Conservation (phyloP, 257 asterid genomes). For the Solanum chiquidenum region DNA sequence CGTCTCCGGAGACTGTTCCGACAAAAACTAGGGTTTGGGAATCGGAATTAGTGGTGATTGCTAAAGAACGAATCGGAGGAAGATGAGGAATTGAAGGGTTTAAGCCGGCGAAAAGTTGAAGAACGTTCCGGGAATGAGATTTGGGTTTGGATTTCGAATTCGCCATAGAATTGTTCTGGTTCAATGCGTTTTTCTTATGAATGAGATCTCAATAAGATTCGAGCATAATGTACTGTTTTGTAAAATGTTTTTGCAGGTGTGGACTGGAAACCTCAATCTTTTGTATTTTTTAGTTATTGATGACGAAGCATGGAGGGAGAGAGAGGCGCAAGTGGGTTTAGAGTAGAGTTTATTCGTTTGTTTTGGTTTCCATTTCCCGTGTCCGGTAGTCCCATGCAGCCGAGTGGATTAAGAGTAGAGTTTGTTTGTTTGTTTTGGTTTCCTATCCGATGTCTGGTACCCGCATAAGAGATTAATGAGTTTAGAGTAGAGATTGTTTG, state of each 20-base stretch:
- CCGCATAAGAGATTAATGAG: too few relatives aligned
- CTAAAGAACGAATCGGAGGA: conserved; percentile 36
- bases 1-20: conserved; percentile 53
- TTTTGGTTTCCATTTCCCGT: too few relatives aligned
- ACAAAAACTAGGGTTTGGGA: conserved; percentile 42
- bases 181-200: not conserved
- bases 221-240: not conserved
- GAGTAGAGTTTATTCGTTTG: not conserved
- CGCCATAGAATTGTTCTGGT: conserved; percentile 10
- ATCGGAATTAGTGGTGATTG: conserved; percentile 33
- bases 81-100: conserved; percentile 22
- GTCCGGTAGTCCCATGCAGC: too few relatives aligned
- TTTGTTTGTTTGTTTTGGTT: not conserved
- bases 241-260: not conserved
- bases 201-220: not conserved
- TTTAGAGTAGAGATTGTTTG: too few relatives aligned
- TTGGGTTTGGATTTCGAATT: conserved; percentile 22
- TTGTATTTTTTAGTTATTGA: not conserved
- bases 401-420: not conserved
- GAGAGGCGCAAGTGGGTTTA: not conserved
- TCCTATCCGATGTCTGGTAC: fast-evolving
- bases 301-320: not conserved
- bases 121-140: conserved; percentile 42
- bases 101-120: conserved; percentile 47
- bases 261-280: not conserved